Conservation (phyloP, 345 rosid genomes). For the Hibiscus mutabilis region DNA sequence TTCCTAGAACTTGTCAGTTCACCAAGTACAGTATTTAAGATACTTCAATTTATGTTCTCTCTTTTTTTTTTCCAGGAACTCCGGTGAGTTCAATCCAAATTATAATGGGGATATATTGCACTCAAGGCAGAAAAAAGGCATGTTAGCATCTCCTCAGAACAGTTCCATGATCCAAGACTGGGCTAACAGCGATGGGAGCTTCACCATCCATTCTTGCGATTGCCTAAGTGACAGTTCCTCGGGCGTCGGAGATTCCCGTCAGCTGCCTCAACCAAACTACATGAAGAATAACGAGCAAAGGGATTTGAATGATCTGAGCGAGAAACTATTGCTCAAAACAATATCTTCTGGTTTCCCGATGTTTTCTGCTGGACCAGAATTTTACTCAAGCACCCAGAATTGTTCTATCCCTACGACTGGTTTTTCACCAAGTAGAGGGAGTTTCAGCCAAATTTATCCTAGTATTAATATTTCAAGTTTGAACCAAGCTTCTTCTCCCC, state of each 20-base stretch:
- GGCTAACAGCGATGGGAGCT: constrained; percentile 18
- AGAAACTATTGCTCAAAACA: constrained; percentile 61
- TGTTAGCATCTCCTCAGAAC: constrained; percentile 19
- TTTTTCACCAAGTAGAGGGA: constrained; percentile 31
- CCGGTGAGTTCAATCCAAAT: constrained; percentile 12
- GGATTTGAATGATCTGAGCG: constrained; percentile 45
- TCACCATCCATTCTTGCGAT: constrained; percentile 47
- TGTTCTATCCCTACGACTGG: constrained; percentile 28
- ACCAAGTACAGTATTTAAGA: not conserved
- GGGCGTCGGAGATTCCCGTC: constrained; percentile 19
- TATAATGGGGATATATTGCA: constrained; percentile 22
- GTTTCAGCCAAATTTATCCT: constrained; percentile 72
- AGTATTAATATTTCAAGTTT: constrained; percentile 65
- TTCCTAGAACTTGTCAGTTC: constrained; percentile 12
- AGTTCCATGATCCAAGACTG: constrained; percentile 39
- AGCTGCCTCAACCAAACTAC: constrained; percentile 25
- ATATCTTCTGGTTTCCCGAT: constrained; percentile 54
- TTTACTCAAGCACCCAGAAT: constrained; percentile 14
- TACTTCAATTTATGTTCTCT: not conserved
- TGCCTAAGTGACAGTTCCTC: constrained; percentile 34
- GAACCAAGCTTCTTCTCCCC: constrained; percentile 23
- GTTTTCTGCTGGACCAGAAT: constrained; percentile 16
- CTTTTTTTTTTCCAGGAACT: constrained; percentile 24
- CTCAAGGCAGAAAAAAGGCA: constrained; percentile 27
- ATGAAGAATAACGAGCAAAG: constrained; percentile 33